phyloP scores from a whole-genome alignment of 2,329 filamentous ascomycete genomes.

The Fusarium chaquense region DNA sequence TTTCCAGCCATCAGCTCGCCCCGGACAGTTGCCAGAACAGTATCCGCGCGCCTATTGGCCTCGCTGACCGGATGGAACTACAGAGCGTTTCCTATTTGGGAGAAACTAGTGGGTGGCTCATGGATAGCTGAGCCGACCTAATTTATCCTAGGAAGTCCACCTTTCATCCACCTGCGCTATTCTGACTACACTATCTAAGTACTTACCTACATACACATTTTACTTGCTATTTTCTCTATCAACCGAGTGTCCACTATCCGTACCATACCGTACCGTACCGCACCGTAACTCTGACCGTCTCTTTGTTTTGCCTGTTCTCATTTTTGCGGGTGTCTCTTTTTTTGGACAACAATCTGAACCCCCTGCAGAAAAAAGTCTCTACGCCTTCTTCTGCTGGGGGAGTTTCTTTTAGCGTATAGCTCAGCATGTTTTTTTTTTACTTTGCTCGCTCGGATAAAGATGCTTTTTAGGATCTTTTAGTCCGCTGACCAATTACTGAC shows the following conservation, averaged over 20 bases:
- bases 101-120: constrained; percentile 46
- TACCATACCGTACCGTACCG: no score
- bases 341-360: background rate
- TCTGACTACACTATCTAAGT: constrained; percentile 5
- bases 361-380: constrained; percentile 29
- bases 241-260: background rate
- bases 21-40: constrained; percentile 38
- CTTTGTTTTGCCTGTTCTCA: constrained; percentile 8
- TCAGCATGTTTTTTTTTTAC: constrained; percentile 21
- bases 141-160: constrained; percentile 26
- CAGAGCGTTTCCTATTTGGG: constrained; percentile 42
- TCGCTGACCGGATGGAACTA: constrained; percentile 33
- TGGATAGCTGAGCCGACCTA: constrained; percentile 43
- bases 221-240: background rate
- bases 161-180: constrained; percentile 36
- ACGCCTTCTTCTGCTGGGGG: background rate
- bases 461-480: constrained; percentile 16
- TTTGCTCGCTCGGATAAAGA: constrained; percentile 20
- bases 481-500: constrained; percentile 12
- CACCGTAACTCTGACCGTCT: constrained; percentile 11
- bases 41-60: constrained; percentile 49
- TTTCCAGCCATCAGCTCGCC: constrained; percentile 47
- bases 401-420: constrained; percentile 23
- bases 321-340: constrained; percentile 2
- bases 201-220: constrained; percentile 3